Base-by-base conservation (phyloP, 2,329 filamentous ascomycete genomes). In the Nemania sp. region DNA sequence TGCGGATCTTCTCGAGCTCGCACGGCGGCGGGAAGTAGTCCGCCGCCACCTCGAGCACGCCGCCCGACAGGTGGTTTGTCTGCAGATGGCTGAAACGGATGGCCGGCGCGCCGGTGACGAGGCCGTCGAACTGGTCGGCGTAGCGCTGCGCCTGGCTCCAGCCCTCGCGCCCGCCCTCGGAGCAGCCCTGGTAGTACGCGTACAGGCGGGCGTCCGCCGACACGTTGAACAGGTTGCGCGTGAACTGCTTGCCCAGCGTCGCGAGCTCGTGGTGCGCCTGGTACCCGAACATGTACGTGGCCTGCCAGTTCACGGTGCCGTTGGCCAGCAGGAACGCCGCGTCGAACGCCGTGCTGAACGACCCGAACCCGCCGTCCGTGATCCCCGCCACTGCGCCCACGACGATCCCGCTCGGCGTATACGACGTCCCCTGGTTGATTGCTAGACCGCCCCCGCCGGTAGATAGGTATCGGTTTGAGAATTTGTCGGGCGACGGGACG, bases 141-240 rank as follows among this genome's bases (percentile, higher is more conserved):
- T 73, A 81, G 14, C 78, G 75, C 63, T 82, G 79, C 1, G 79
- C 69, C 64, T 81, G 78, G 51, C 71, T 75, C 72, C 71, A 75
- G 12, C 72, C 77, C 59, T 79, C 75, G 5, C 77, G 71, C 1
- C 76, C 80, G 17, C 79, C 79, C 46, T 82, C 79, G 11, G 78
- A 81, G 65, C 80, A 82, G 3, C 78, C 79, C 57, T 80, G 73
- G 59, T 77, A 82, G 67, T 81, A 81, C 2, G 77, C 70, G 64
- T 77, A 78, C 9, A 72, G 42, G 55, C 66, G 68, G 12, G 60
- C 48, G 15, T 19, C 45, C 5, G 54, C 47, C 1, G 64, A 45
- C 15, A 70, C 60, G 65, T 64, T 67, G 62, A 75, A 79, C 63
- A 78, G 72, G 8, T 69, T 70, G 30, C 67, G 68, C 4, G 76